Evolutionary conservation across 805 yeast genomes (phyloP).

Genomic region (Wickerhamiella allomyrinae): DNA sequence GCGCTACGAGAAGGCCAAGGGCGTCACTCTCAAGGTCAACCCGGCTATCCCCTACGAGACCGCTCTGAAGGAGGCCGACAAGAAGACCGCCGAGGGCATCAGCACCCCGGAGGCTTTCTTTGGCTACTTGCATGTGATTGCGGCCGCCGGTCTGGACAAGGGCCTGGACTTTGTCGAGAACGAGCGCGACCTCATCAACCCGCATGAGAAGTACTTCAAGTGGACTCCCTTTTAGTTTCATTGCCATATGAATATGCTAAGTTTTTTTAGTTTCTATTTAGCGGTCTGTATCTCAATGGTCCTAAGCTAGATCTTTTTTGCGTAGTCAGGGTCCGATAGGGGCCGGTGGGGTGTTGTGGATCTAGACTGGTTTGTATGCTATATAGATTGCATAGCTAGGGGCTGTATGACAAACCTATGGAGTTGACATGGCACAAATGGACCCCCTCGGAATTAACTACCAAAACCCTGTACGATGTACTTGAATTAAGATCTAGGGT

Average conservation of each 20-base stretch:
- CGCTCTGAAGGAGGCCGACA: neutral
- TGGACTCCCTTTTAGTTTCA: constrained; percentile 2
- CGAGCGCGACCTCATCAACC: constrained; percentile 32
- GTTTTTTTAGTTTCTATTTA: too few relatives aligned
- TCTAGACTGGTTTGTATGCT: too few relatives aligned
- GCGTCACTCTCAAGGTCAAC: constrained; percentile 13
- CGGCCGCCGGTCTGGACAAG: constrained; percentile 29
- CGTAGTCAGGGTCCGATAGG: too few relatives aligned
- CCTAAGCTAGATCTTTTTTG: too few relatives aligned
- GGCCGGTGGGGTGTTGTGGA: too few relatives aligned
- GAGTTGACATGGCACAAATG: neutral
- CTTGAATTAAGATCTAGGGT: constrained; percentile 14
- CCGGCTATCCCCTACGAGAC: neutral
- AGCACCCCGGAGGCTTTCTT: neutral
- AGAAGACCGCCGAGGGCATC: neutral
- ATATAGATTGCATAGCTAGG: too few relatives aligned
- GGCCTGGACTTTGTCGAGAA: constrained; percentile 26
- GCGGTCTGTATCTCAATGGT: too few relatives aligned
- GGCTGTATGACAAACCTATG: too few relatives aligned
- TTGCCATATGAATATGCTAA: neutral
- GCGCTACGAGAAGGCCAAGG: constrained; percentile 29
- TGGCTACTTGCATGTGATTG: constrained; percentile 21
- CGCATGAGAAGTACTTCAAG: constrained; percentile 7
- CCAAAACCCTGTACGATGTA: constrained; percentile 9
- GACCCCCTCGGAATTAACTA: constrained; percentile 5